Base-by-base conservation (phyloP, 2,329 filamentous ascomycete genomes). In the Reticulascus tulasneorum region DNA sequence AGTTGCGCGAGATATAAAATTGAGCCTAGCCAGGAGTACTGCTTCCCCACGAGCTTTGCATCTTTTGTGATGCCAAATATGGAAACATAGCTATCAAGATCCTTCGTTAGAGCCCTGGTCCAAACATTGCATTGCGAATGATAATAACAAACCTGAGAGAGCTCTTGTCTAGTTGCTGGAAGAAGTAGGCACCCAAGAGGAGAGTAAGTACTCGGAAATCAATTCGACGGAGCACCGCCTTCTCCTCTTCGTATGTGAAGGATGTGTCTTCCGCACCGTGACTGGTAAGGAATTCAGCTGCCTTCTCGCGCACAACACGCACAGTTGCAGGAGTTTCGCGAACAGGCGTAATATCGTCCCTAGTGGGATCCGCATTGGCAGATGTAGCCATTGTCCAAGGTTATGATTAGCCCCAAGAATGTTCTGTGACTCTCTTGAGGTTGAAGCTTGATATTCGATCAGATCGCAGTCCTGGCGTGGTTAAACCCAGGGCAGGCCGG, bases 1-100 rank as follows among this genome's bases (percentile, higher is more conserved):
- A 55, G 47, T 28, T 52, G 47, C 2, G 61, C 61, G 11, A 65
- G 43, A 46, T 65, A 65, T 11, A 65, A 49, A 19, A 64, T 53
- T 1, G 59, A 62, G 8, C 59, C 59, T 0, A 88, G 66, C 84
- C 84, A 88, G 18, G 71, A 75, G 54, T 80, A 88, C 61, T 86
- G 54, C 13, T 56, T 45, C 21, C 59, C 63, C 1, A 56, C 48
- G 5, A 81, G 56, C n/a, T 63, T 45, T 0, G 71, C 66, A 47
- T 81, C 75, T 9, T 67, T 53, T 1, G 66, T 63, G 23, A 83
- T 66, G 11, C 74, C 75, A 67, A 83, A 82, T 47, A 83, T 78
- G n/a, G 73, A 74, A 1, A 76, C 76, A 67, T 69, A 84, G 9
- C 40, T 42, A 13, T 19, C 3, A 4, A 6, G 7, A 12, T 10